Evolutionary conservation across 1,284 basidiomycete species (phyloP).

Genomic region (Pascua sp.): DNA sequence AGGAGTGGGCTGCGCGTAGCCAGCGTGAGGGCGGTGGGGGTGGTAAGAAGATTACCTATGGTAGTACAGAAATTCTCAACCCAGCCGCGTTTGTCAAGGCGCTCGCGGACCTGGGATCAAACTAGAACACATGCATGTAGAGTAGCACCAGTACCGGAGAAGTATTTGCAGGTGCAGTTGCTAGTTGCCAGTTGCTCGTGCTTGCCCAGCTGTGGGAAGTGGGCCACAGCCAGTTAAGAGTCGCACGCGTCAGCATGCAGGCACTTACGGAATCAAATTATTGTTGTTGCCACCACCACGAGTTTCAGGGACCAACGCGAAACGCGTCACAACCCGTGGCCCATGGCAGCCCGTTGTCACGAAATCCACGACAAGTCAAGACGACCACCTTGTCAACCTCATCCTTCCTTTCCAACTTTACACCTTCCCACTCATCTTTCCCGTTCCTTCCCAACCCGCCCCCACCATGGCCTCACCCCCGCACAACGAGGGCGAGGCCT

Average conservation of each 20-base stretch:
- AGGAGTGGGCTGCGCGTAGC: conserved; percentile 78
- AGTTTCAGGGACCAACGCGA: neutral
- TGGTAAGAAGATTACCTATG: conserved; percentile 85
- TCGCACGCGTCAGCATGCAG: neutral
- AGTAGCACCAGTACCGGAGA: neutral
- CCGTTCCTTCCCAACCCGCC: neutral
- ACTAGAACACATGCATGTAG: conserved; percentile 12
- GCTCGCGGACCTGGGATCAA: conserved; percentile 39
- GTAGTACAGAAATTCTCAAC: conserved; percentile 90
- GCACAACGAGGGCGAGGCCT: conserved; percentile 29
- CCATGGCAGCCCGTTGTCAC: too few relatives aligned
- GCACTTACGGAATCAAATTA: neutral
- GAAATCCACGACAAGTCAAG: too few relatives aligned
- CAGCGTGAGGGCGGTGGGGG: conserved; percentile 44
- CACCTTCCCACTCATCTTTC: neutral
- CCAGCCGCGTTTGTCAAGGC: conserved; percentile 73
- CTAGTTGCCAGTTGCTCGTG: too few relatives aligned
- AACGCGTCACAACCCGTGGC: too few relatives aligned
- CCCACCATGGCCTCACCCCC: conserved; percentile 21
- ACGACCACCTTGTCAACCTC: too few relatives aligned
- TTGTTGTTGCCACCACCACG: neutral
- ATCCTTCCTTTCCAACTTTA: neutral
- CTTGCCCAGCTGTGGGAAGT: neutral
- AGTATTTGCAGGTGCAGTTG: too few relatives aligned
- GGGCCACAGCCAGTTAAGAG: neutral